These are phyloP conservation scores for Veloboletus limbatus DNA, from an alignment of 1,284 basidiomycete genomes.

Conservation along the genomic window DNA sequence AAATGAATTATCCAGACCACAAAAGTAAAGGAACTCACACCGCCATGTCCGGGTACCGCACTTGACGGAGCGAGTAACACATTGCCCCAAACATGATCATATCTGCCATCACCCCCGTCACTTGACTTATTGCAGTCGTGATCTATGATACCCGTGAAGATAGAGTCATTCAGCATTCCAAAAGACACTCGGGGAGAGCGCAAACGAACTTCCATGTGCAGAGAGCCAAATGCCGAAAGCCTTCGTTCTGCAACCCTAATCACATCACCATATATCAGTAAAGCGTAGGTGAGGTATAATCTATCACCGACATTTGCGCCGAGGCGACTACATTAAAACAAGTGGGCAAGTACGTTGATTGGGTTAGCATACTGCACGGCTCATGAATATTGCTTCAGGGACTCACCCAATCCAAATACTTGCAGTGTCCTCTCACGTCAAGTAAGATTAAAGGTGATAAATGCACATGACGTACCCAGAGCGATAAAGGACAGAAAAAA, in stretches of 20 bases:
- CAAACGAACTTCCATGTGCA: slow-evolving; percentile 23
- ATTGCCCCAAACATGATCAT: slow-evolving; percentile 29
- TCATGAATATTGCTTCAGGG: background rate
- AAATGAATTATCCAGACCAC: background rate
- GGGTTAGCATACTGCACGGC: background rate
- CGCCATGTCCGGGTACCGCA: slow-evolving; percentile 27
- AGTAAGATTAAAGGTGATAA: background rate
- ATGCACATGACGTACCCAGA: slow-evolving; percentile 18
- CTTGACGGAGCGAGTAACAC: slow-evolving; percentile 30
- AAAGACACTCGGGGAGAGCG: background rate
- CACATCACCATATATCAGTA: slow-evolving; percentile 7
- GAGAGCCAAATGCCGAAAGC: slow-evolving; percentile 22
- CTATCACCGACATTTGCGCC: slow-evolving; percentile 29
- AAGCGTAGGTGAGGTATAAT: background rate
- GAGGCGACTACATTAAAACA: slow-evolving; percentile 15
- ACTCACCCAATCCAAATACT: slow-evolving; percentile 37
- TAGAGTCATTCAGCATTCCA: background rate
- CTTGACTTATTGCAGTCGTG: slow-evolving; percentile 23
- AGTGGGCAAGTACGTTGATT: background rate
- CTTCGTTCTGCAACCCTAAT: slow-evolving; percentile 22
- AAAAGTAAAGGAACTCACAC: slow-evolving; percentile 22
- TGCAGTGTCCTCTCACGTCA: slow-evolving; percentile 13
- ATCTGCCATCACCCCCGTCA: slow-evolving; percentile 21
- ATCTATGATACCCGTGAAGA: slow-evolving; percentile 11
- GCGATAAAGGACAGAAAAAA: slow-evolving; percentile 18